Percentiles rank a stretch among this genome's conserved stretches.
phyloP scores from a whole-genome alignment of 208 protist genomes.

The Phytomonas sp. region DNA sequence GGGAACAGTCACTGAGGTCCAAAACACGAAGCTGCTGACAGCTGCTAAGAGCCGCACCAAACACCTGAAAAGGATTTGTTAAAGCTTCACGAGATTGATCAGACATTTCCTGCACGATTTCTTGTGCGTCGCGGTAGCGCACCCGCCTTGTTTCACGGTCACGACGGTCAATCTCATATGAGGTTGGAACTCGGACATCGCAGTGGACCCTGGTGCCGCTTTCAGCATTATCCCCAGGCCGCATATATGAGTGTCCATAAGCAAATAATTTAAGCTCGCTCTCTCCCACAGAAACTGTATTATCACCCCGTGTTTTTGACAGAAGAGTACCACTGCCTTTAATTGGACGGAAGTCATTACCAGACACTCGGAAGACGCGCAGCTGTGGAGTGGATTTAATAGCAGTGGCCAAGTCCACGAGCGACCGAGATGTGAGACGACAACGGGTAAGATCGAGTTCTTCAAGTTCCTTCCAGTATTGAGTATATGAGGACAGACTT shows the following conservation, averaged over 20 bases:
- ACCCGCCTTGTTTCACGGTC: slow-evolving; percentile 45
- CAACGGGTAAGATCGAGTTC: slow-evolving; percentile 63
- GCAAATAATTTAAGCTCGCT: slow-evolving; percentile 38
- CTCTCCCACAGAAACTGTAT: background rate
- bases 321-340: background rate
- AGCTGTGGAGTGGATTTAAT: slow-evolving; percentile 24
- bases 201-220: slow-evolving; percentile 10
- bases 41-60: slow-evolving; percentile 48
- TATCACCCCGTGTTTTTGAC: background rate
- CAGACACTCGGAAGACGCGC: slow-evolving; percentile 41
- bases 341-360: slow-evolving; percentile 42
- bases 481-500: slow-evolving; percentile 20
- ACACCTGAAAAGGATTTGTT: slow-evolving; percentile 17
- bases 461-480: slow-evolving; percentile 40
- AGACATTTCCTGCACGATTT: background rate
- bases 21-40: slow-evolving; percentile 35
- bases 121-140: slow-evolving; percentile 46
- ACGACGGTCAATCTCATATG: slow-evolving; percentile 64
- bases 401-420: slow-evolving; percentile 22
- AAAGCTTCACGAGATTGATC: background rate
- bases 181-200: slow-evolving; percentile 51
- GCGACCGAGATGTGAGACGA: slow-evolving; percentile 35
- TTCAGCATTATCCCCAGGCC: background rate
- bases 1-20: slow-evolving; percentile 41
- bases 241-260: slow-evolving; percentile 56